A percentile compares a stretch with the other conserved stretches of the same genome.
These are phyloP conservation scores for Amanita jacksonii DNA, from an alignment of 768 basidiomycete species.

Conservation along the genomic window DNA sequence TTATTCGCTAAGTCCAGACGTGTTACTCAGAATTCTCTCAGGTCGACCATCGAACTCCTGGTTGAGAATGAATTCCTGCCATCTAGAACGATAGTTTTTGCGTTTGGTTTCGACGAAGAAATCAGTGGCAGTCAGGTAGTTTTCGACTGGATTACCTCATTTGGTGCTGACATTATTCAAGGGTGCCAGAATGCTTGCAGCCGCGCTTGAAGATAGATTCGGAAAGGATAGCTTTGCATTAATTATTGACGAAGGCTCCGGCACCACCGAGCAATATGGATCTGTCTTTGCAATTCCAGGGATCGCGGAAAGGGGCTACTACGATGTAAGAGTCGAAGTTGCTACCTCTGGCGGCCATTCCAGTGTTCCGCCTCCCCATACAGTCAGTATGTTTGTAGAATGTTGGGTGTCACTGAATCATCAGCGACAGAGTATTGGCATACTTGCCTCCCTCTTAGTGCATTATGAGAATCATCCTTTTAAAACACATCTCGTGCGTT, in stretches of 20 bases:
- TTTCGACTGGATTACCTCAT: background rate
- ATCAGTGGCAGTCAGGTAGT: conserved; percentile 37
- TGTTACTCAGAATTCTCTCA: background rate
- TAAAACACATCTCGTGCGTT: conserved; percentile 36
- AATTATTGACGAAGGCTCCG: conserved; percentile 86
- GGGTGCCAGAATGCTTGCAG: conserved; percentile 45
- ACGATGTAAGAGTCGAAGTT: conserved; percentile 58
- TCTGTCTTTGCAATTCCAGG: conserved; percentile 50
- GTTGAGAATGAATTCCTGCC: conserved; percentile 47
- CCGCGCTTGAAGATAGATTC: conserved; percentile 46
- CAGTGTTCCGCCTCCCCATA: conserved; percentile 74
- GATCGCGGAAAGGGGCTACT: conserved; percentile 66
- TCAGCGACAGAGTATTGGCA: conserved; percentile 60
- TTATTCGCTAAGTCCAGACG: background rate
- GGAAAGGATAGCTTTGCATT: conserved; percentile 67
- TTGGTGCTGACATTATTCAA: conserved; percentile 14
- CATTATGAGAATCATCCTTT: conserved; percentile 61
- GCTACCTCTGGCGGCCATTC: conserved; percentile 76
- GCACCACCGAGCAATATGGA: conserved; percentile 41
- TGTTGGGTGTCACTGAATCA: background rate
- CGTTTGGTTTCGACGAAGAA: conserved; percentile 77
- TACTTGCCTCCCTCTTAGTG: conserved; percentile 62
- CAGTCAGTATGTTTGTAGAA: conserved; percentile 32
- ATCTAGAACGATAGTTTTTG: conserved; percentile 47
- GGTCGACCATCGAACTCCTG: conserved; percentile 12